Evolutionary conservation across 1,284 basidiomycete species (phyloP).

Genomic region (Ganoderma boninense): DNA sequence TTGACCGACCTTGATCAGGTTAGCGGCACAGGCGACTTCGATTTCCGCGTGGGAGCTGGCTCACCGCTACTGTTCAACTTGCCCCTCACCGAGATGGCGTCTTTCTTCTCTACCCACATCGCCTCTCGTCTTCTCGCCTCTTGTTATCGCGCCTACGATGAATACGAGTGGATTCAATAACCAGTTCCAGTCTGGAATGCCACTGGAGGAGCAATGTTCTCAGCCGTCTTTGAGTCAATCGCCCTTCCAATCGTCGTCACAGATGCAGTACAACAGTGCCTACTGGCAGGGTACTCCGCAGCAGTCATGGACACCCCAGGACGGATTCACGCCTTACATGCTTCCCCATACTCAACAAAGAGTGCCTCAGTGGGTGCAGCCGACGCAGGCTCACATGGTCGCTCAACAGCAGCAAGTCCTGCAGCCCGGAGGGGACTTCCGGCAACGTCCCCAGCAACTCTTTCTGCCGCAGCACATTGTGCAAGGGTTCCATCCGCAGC

Average conservation of each 20-base stretch:
- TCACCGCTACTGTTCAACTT: background rate
- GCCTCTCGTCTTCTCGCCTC: background rate
- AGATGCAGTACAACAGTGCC: background rate
- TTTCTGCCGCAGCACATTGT: background rate
- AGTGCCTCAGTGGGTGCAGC: conserved; percentile 1
- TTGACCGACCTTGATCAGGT: background rate
- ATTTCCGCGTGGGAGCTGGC: background rate
- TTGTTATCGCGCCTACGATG: background rate
- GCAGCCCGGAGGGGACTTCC: background rate
- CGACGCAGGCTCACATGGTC: background rate
- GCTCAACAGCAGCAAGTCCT: background rate
- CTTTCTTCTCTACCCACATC: background rate
- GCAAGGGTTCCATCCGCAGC: background rate
- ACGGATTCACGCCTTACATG: background rate
- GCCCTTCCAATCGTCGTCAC: background rate
- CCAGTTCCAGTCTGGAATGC: background rate
- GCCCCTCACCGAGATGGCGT: background rate
- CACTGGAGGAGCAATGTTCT: background rate
- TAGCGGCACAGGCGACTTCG: background rate
- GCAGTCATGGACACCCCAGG: background rate
- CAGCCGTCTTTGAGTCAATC: background rate
- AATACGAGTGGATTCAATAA: background rate
- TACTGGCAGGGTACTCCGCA: background rate
- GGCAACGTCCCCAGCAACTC: background rate
- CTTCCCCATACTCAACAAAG: background rate